A percentile compares a stretch with the other conserved stretches of the same genome.
Conservation (phyloP, 164 flowering plant genomes). For the Aristolochia contorta region DNA sequence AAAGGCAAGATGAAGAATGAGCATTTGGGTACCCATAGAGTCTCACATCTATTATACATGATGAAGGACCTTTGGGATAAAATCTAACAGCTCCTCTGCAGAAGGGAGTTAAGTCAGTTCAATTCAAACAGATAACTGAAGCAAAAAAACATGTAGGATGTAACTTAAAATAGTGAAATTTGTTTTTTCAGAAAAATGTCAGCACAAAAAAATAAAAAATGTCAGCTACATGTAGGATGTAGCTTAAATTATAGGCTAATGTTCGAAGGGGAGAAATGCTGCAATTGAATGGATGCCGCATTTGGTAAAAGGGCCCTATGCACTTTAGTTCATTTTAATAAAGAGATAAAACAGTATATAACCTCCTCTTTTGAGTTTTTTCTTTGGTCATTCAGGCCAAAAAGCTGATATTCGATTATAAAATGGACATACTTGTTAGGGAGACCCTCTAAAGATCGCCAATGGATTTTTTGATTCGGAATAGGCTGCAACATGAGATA, state of each 20-base stretch:
- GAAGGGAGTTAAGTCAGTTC: not conserved
- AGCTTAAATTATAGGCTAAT: not conserved
- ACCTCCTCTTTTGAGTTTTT: not conserved
- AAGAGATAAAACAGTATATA: not conserved
- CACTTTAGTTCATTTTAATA: not conserved
- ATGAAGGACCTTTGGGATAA: conserved; percentile 77
- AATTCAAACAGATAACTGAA: not conserved
- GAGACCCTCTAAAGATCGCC: conserved; percentile 52
- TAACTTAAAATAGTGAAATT: not conserved
- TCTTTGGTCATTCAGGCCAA: too few species aligned
- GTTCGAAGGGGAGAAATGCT: not conserved
- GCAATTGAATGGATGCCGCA: not conserved
- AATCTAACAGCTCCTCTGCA: conserved; percentile 91
- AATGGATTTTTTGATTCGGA: conserved; percentile 90
- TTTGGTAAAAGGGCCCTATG: not conserved
- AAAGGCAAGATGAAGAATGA: not conserved
- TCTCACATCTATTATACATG: conserved; percentile 73
- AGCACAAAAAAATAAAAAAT: too few species aligned
- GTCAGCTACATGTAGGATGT: not conserved
- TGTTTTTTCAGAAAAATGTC: not conserved
- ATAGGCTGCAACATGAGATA: conserved; percentile 53
- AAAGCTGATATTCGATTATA: too few species aligned
- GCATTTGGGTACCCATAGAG: not conserved
- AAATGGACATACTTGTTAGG: conserved; percentile 63
- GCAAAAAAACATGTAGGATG: not conserved